Evolutionary conservation across 2,329 filamentous ascomycete species (phyloP), one percentile per base, ranked within the genome.

Genomic region (Talaromyces piceae): DNA sequence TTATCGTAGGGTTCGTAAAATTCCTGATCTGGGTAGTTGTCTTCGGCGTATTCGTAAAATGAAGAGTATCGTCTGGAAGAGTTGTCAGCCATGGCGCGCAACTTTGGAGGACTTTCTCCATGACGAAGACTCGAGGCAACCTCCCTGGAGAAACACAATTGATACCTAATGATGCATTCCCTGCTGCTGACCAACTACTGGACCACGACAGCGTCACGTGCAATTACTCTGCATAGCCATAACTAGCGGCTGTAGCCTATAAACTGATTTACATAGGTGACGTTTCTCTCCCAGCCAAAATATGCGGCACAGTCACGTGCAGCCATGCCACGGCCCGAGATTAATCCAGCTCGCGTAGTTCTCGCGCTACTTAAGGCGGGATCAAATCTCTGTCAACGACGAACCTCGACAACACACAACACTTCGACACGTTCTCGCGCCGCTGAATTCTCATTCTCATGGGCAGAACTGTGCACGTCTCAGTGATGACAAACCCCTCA

Each of bases 401-500:
- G 5, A 8, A 3, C n/a, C n/a, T n/a, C n/a, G n/a, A n/a, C n/a
- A n/a, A n/a, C n/a, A n/a, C n/a, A n/a, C n/a, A n/a, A n/a, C n/a
- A n/a, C n/a, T n/a, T n/a, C n/a, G 30, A 33, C 30, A 33, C 18
- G 30, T 33, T 33, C 30, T 33, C 30, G 30, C 30, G 9, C 33
- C 33, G 33, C 33, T 37, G 33, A 37, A 20, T 37, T n/a, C 16
- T 37, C 33, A 20, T 20, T 16, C n/a, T 18, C 33, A 47, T n/a
- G 43, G 44, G 25, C 13, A 37, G 52, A 25, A 48, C 53, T 56
- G 49, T 51, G 33, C 22, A 41, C 55, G 59, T 68, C 68, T 65
- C 68, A 54, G 69, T 71, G 69, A 72, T 60, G 69, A 71, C 64
- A n/a, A n/a, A 64, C 62, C 41, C 49, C 53, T 59, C 59, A 65